A percentile compares a stretch with the other conserved stretches of the same genome.
These are phyloP conservation scores for Nigrograna mackinnonii DNA, from an alignment of 2,329 filamentous ascomycete species.

Conservation along the genomic window DNA sequence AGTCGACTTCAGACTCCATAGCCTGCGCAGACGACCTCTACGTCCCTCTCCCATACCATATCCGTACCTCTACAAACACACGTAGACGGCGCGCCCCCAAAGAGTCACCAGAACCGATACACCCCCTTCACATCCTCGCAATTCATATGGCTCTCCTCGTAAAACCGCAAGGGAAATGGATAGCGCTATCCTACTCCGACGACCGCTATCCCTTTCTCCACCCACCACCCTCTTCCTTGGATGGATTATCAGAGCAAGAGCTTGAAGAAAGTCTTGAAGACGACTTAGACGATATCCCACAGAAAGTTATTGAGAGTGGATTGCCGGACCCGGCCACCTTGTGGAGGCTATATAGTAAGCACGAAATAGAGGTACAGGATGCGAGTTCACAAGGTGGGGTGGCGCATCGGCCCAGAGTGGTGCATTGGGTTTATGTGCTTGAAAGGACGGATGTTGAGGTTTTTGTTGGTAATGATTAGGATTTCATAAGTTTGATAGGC, in stretches of 20 bases:
- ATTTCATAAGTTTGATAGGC: background rate
- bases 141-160: slow-evolving; percentile 44
- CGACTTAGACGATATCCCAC: slow-evolving; percentile 26
- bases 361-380: slow-evolving; percentile 30
- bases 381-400: slow-evolving; percentile 12
- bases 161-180: slow-evolving; percentile 42
- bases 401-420: slow-evolving; percentile 38
- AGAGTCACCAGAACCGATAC: slow-evolving; percentile 20
- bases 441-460: slow-evolving; percentile 29
- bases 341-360: slow-evolving; percentile 40
- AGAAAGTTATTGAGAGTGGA: slow-evolving; percentile 26
- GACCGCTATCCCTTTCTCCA: slow-evolving; percentile 43
- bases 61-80: slow-evolving; percentile 12
- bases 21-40: slow-evolving; percentile 38
- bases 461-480: background rate
- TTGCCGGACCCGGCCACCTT: slow-evolving; percentile 42
- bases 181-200: slow-evolving; percentile 43
- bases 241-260: background rate
- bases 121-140: slow-evolving; percentile 44
- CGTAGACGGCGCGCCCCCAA: slow-evolving; percentile 4
- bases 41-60: slow-evolving; percentile 32
- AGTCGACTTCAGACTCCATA: slow-evolving; percentile 43
- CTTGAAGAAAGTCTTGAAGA: slow-evolving; percentile 6
- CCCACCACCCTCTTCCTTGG: slow-evolving; percentile 1
- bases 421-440: slow-evolving; percentile 45